These are phyloP conservation scores for Suillus discolor DNA, from an alignment of 768 basidiomycete species.

Conservation along the genomic window DNA sequence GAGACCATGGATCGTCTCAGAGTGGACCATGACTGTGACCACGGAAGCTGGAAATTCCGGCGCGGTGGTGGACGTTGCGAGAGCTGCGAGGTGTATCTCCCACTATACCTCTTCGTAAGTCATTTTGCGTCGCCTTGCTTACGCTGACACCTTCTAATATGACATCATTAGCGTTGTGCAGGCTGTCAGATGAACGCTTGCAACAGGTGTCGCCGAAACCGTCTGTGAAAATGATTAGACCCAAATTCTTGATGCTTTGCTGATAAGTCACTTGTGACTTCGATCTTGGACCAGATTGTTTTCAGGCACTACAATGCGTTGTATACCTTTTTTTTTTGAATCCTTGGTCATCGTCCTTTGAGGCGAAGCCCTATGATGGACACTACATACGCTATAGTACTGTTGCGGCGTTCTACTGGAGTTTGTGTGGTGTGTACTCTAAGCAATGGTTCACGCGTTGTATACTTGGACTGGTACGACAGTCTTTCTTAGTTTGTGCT, in stretches of 20 bases:
- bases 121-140: background rate
- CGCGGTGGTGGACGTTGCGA: slow-evolving; percentile 49
- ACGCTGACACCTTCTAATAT: background rate
- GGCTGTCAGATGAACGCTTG: slow-evolving; percentile 38
- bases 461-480: background rate
- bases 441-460: too few relatives aligned
- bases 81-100: slow-evolving; percentile 43
- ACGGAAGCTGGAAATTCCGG: slow-evolving; percentile 46
- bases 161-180: slow-evolving; percentile 31
- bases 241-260: background rate
- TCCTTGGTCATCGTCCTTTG: too few relatives aligned
- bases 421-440: too few relatives aligned
- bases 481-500: background rate
- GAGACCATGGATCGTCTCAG: slow-evolving; percentile 43
- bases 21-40: slow-evolving; percentile 55
- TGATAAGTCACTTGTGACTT: background rate
- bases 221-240: slow-evolving; percentile 24
- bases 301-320: background rate
- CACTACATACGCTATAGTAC: too few relatives aligned
- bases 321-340: too few relatives aligned
- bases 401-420: too few relatives aligned
- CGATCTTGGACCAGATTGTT: background rate
- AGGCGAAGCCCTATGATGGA: too few relatives aligned
- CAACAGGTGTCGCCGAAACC: slow-evolving; percentile 39
- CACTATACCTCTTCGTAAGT: slow-evolving; percentile 52